These are phyloP conservation scores for Lactarius akahatsu DNA, from an alignment of 768 basidiomycete genomes.

Conservation along the genomic window DNA sequence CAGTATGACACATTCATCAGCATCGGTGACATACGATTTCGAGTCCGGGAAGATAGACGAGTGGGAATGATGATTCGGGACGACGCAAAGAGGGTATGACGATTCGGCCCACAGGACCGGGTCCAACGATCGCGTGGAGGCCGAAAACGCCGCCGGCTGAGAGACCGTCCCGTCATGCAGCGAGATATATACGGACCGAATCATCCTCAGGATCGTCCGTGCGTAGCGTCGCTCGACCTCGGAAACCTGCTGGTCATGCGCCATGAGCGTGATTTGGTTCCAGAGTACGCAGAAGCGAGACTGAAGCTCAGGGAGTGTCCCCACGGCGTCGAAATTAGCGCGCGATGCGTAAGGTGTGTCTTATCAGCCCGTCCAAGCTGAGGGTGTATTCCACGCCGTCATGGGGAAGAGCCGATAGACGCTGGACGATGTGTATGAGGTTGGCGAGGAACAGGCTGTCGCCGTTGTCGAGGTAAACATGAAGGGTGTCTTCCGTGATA, in stretches of 20 bases:
- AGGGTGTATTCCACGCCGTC: not conserved
- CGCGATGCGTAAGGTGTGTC: slow-evolving; percentile 19
- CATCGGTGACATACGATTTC: not conserved
- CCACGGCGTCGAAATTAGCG: slow-evolving; percentile 13
- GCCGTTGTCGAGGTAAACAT: slow-evolving; percentile 14
- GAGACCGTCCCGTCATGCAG: slow-evolving; percentile 26
- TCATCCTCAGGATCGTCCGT: slow-evolving; percentile 21
- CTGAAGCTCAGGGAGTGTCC: slow-evolving; percentile 22
- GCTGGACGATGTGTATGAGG: slow-evolving; percentile 21
- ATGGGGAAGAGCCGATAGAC: slow-evolving; percentile 8
- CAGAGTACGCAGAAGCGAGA: slow-evolving; percentile 17
- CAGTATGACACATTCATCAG: not conserved
- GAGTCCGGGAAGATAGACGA: not conserved
- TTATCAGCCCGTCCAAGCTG: slow-evolving; percentile 16
- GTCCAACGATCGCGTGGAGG: slow-evolving; percentile 21
- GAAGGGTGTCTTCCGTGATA: slow-evolving; percentile 11
- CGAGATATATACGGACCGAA: slow-evolving; percentile 20
- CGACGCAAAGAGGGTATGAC: slow-evolving; percentile 17
- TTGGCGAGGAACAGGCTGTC: slow-evolving; percentile 24
- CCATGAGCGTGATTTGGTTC: slow-evolving; percentile 19
- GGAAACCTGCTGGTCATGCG: slow-evolving; percentile 1
- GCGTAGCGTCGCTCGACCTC: slow-evolving; percentile 23
- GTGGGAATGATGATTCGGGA: slow-evolving; percentile 13
- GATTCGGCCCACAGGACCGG: slow-evolving; percentile 21
- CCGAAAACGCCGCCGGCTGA: slow-evolving; percentile 16